Conservation (phyloP, 2,329 filamentous ascomycete species). For the Fusarium sp. region DNA sequence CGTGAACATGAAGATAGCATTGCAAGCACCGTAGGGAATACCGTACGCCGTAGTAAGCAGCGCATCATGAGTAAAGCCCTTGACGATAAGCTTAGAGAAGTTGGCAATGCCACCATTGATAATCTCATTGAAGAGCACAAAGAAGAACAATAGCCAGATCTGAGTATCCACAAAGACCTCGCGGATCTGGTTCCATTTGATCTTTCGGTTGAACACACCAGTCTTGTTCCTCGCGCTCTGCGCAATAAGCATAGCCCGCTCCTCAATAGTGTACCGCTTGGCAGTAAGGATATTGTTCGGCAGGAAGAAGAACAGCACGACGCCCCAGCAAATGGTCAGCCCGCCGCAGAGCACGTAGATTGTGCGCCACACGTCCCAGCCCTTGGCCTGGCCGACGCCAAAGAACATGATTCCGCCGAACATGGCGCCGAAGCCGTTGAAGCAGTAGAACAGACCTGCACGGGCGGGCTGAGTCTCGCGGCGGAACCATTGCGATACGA, state of each 20-base stretch:
- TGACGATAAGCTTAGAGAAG: conserved; percentile 66
- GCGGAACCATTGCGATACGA: conserved; percentile 62
- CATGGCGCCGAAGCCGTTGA: conserved; percentile 60
- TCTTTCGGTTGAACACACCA: conserved; percentile 60
- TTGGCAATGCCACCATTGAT: conserved; percentile 67
- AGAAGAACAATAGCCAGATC: conserved; percentile 63
- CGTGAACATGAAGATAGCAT: conserved; percentile 63
- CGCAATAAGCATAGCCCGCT: conserved; percentile 63
- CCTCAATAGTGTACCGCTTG: conserved; percentile 40
- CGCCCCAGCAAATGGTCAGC: conserved; percentile 60
- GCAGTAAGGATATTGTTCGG: conserved; percentile 59
- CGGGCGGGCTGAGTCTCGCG: conserved; percentile 59
- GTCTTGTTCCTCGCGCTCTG: conserved; percentile 66
- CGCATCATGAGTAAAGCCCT: conserved; percentile 54
- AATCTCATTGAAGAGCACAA: conserved; percentile 65
- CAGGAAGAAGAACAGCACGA: conserved; percentile 57
- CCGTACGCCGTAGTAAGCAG: conserved; percentile 61
- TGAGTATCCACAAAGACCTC: conserved; percentile 63
- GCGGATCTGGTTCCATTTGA: conserved; percentile 61
- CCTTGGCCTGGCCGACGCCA: conserved; percentile 62
- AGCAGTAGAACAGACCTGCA: conserved; percentile 53
- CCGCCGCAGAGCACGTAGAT: conserved; percentile 65
- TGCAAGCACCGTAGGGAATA: conserved; percentile 65
- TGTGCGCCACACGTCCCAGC: conserved; percentile 60
- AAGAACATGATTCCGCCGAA: conserved; percentile 61